phyloP scores from a whole-genome alignment of 306 rosid genomes.

The Arachis hypogaea region DNA sequence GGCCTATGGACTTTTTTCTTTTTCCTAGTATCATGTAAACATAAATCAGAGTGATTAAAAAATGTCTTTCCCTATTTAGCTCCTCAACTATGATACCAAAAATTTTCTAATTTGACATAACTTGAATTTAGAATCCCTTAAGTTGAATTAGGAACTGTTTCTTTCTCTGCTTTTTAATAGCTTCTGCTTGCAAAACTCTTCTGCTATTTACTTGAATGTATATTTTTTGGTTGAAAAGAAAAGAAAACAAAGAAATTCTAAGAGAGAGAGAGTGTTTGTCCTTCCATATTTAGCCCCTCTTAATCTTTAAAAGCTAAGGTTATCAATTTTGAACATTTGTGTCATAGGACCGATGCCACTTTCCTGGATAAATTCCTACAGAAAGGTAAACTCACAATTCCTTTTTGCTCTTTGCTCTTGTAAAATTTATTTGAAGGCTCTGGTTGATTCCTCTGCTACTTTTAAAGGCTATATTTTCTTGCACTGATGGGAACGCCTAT shows the following conservation, averaged over 20 bases:
- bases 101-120: conserved; percentile 11
- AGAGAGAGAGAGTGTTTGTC: neutral
- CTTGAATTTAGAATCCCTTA: neutral
- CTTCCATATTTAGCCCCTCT: conserved; percentile 24
- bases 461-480: conserved; percentile 64
- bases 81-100: neutral
- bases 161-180: conserved; percentile 17
- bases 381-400: conserved; percentile 54
- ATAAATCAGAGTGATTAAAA: neutral
- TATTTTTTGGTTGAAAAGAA: neutral
- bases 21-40: neutral
- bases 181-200: conserved; percentile 25
- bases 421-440: conserved; percentile 27
- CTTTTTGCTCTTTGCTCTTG: conserved; percentile 28
- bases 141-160: conserved; percentile 21
- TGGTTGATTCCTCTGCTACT: conserved; percentile 34
- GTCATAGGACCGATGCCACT: conserved; percentile 65
- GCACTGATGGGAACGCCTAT: conserved; percentile 61
- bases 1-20: conserved; percentile 21
- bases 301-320: conserved; percentile 31
- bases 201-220: conserved; percentile 6
- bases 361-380: conserved; percentile 73
- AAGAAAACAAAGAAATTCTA: too few relatives aligned
- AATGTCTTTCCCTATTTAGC: conserved; percentile 5
- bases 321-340: conserved; percentile 33